Conservation (phyloP, 768 basidiomycete genomes). For the Boletus speciosus region DNA sequence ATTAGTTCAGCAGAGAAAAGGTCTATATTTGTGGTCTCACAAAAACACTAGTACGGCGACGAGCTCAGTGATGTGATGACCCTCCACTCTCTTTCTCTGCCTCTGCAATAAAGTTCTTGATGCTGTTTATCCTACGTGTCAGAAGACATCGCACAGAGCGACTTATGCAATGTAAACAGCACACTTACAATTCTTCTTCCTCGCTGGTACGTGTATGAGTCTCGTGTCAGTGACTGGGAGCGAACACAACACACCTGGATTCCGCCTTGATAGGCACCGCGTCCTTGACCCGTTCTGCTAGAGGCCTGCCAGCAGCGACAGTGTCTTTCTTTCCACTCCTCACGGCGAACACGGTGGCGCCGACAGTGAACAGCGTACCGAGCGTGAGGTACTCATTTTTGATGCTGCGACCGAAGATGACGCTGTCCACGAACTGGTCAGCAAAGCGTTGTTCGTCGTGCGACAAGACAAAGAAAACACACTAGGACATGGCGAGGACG, state of each 20-base stretch:
- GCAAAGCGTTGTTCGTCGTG: neutral
- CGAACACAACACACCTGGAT: constrained; percentile 56
- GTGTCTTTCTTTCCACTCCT: constrained; percentile 54
- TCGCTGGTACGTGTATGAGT: constrained; percentile 46
- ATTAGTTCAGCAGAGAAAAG: neutral
- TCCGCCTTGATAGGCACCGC: constrained; percentile 61
- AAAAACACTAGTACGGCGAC: constrained; percentile 4
- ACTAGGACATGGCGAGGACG: constrained; percentile 44
- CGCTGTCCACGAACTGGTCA: constrained; percentile 39
- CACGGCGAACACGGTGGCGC: constrained; percentile 49
- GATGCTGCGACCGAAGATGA: constrained; percentile 73
- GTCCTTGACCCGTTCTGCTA: constrained; percentile 56
- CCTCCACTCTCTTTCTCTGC: constrained; percentile 72
- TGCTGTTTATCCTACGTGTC: constrained; percentile 60
- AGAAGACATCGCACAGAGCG: constrained; percentile 31
- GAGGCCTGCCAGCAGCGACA: constrained; percentile 38
- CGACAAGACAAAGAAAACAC: constrained; percentile 14
- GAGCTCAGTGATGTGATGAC: constrained; percentile 29
- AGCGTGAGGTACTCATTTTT: constrained; percentile 81
- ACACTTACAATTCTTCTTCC: constrained; percentile 80
- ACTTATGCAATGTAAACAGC: constrained; percentile 3
- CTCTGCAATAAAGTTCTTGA: constrained; percentile 75
- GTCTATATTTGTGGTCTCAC: constrained; percentile 10
- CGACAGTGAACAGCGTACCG: constrained; percentile 59
- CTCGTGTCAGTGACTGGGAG: neutral